Evolutionary conservation across 495 filamentous ascomycete species (phyloP).

Genomic region (Neurospora sp.): DNA sequence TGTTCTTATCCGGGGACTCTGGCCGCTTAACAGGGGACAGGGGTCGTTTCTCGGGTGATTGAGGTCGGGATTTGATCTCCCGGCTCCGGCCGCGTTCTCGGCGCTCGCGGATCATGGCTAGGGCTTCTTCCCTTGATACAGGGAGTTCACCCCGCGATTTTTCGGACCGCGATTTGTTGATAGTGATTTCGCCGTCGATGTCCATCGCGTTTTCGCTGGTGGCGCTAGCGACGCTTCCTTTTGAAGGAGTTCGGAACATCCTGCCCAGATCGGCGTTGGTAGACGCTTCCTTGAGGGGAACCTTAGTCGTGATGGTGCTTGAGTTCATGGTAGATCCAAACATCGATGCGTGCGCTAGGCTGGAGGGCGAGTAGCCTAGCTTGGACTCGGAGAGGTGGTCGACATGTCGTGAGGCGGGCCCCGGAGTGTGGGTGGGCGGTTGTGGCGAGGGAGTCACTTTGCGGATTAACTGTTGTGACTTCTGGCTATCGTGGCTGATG

Average conservation of each 20-base stretch:
- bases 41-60: not conserved
- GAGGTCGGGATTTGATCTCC: conserved; percentile 21
- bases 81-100: conserved; percentile 37
- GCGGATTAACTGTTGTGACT: conserved; percentile 38
- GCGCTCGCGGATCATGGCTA: conserved; percentile 44
- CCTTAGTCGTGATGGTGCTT: conserved; percentile 34
- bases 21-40: not conserved
- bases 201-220: conserved; percentile 33
- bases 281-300: conserved; percentile 33
- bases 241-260: conserved; percentile 27
- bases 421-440: not conserved
- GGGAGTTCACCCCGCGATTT: not conserved
- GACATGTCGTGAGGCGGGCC: not conserved
- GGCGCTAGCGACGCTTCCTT: conserved; percentile 23
- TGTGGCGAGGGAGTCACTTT: not conserved
- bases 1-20: too few relatives aligned
- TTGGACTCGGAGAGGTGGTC: not conserved
- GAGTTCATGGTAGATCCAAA: conserved; percentile 29
- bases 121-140: conserved; percentile 42
- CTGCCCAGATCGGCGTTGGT: conserved; percentile 18
- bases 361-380: not conserved
- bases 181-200: conserved; percentile 28
- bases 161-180: conserved; percentile 15
- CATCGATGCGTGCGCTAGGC: conserved; percentile 28
- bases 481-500: conserved; percentile 33